Evolutionary conservation across 1,284 basidiomycete species (phyloP).

Genomic region (Apiotrichum sp.): DNA sequence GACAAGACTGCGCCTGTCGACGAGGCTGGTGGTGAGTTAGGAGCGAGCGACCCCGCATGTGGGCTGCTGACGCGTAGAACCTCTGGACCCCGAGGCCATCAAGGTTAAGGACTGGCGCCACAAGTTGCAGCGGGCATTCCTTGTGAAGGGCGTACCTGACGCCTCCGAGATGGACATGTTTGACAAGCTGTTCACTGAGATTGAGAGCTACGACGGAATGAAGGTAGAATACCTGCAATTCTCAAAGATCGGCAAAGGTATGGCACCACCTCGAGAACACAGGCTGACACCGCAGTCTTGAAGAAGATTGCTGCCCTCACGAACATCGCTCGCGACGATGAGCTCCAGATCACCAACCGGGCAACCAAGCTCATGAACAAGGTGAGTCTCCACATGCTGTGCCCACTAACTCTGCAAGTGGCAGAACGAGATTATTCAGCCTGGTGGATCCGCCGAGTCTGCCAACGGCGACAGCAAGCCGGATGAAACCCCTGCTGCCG

Average conservation of each 20-base stretch:
- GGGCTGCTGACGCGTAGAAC: not conserved
- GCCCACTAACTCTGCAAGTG: not conserved
- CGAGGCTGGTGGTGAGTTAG: conserved; percentile 29
- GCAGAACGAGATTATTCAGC: conserved; percentile 13
- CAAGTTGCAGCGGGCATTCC: conserved; percentile 81
- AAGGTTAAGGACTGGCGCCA: conserved; percentile 83
- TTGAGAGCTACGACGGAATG: conserved; percentile 77
- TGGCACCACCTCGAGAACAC: conserved; percentile 2
- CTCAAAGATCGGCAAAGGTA: conserved; percentile 88
- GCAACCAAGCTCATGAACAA: conserved; percentile 50
- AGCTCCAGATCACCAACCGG: conserved; percentile 79
- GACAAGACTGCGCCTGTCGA: conserved; percentile 24
- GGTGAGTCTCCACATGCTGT: conserved; percentile 18
- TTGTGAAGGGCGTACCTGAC: conserved; percentile 51
- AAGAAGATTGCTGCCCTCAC: conserved; percentile 75
- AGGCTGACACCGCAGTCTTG: conserved; percentile 58
- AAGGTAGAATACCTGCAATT: conserved; percentile 79
- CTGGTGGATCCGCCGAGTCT: conserved; percentile 20
- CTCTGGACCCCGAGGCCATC: conserved; percentile 58
- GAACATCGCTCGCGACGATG: conserved; percentile 70
- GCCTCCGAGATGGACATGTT: conserved; percentile 68
- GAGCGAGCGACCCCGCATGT: too few relatives aligned
- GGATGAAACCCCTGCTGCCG: not conserved
- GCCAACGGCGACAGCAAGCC: conserved; percentile 52
- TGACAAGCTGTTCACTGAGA: conserved; percentile 70